Percentiles rank a stretch among this genome's conserved stretches.
phyloP scores from a whole-genome alignment of 2,329 filamentous ascomycete species.

The Cladosporium cucumerinum region DNA sequence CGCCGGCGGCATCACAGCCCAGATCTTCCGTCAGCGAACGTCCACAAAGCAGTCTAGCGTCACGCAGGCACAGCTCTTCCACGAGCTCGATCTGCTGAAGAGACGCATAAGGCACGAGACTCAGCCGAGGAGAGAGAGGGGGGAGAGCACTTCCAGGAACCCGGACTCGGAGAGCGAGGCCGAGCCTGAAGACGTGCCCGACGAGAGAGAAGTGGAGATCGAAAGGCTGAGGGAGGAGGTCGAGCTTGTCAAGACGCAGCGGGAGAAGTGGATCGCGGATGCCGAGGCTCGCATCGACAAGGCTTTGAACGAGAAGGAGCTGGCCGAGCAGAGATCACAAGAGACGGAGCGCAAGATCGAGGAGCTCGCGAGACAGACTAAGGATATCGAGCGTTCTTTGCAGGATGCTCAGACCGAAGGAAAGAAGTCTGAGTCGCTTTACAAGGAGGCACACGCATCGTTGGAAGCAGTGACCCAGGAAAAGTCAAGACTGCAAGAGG shows the following conservation, averaged over 20 bases:
- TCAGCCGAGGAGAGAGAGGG: constrained; percentile 3
- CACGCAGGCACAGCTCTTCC: constrained; percentile 21
- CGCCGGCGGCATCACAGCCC: constrained; percentile 23
- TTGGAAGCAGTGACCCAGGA: not conserved
- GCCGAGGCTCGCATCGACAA: constrained; percentile 35
- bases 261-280: constrained; percentile 33
- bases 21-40: constrained; percentile 22
- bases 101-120: constrained; percentile 28
- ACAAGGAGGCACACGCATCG: not conserved
- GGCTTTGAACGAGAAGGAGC: constrained; percentile 32
- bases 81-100: constrained; percentile 30
- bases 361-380: not conserved
- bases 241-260: constrained; percentile 25
- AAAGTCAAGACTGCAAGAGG: constrained; percentile 13
- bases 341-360: constrained; percentile 9
- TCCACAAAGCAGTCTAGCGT: constrained; percentile 18
- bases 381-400: constrained; percentile 6
- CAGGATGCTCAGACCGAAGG: constrained; percentile 19
- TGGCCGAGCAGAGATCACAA: constrained; percentile 19
- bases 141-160: constrained; percentile 14
- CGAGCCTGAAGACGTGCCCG: constrained; percentile 24
- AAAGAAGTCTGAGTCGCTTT: constrained; percentile 9
- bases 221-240: constrained; percentile 29
- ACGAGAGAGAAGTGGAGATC: constrained; percentile 33
- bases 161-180: constrained; percentile 29